Conservation (phyloP, 371 early-diverging fungal species). For the Apophysomyces trapeziformis region DNA sequence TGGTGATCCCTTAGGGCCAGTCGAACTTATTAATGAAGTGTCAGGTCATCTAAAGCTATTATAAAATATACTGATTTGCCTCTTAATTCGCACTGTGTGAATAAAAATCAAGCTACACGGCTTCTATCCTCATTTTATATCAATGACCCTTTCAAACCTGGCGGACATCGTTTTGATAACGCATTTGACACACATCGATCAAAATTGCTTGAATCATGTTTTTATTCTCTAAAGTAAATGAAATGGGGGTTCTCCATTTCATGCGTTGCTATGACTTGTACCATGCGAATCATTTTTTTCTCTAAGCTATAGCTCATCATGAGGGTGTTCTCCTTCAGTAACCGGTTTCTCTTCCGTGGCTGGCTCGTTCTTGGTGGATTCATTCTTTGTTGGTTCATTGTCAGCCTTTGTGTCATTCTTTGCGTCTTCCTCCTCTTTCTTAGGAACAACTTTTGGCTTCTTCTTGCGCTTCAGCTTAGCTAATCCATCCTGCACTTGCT, state of each 20-base stretch:
- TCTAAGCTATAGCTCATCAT: slow-evolving; percentile 1
- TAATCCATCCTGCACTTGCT: slow-evolving; percentile 58
- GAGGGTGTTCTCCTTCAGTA: not conserved
- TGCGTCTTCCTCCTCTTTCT: slow-evolving; percentile 22
- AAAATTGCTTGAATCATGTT: not conserved
- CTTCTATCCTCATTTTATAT: too few relatives aligned
- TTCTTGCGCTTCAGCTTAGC: slow-evolving; percentile 60
- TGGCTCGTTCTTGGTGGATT: not conserved
- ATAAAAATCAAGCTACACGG: not conserved
- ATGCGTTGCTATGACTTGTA: not conserved
- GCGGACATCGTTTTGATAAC: not conserved
- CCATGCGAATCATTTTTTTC: not conserved
- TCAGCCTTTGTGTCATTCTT: slow-evolving; percentile 28
- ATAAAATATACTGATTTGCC: slow-evolving; percentile 33
- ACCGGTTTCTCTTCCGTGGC: not conserved
- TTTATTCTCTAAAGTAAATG: not conserved
- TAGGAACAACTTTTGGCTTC: slow-evolving; percentile 57
- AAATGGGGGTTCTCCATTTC: not conserved
- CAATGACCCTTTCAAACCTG: too few relatives aligned
- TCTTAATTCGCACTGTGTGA: too few relatives aligned
- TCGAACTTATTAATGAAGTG: slow-evolving; percentile 76
- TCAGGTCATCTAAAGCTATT: slow-evolving; percentile 88
- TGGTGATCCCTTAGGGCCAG: slow-evolving; percentile 56
- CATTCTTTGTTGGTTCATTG: not conserved
- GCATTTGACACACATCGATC: not conserved